These are phyloP conservation scores for Nyctanthes arbortristis DNA, from an alignment of 257 asterid species.

Conservation along the genomic window DNA sequence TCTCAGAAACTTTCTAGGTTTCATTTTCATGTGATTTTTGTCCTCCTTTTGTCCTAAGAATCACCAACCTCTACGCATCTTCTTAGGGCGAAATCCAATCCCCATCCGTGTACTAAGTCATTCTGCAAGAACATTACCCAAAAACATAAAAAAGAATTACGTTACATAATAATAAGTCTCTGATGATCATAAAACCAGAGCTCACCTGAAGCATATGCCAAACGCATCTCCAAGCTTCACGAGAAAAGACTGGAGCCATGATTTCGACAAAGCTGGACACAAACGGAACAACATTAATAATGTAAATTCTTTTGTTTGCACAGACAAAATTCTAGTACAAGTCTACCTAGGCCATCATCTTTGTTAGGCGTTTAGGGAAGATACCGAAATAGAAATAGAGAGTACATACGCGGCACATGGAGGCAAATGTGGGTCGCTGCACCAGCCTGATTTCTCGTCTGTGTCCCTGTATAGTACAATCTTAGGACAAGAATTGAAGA, in stretches of 20 bases:
- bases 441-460: conserved; percentile 32
- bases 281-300: background rate
- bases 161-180: no score
- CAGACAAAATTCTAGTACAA: conserved; percentile 1
- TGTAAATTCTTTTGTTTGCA: background rate
- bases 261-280: conserved; percentile 46
- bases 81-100: conserved; percentile 95
- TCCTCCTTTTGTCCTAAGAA: no score
- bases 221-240: conserved; percentile 53
- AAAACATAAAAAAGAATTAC: no score
- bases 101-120: conserved; percentile 99
- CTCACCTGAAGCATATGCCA: conserved; percentile 58
- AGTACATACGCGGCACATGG: conserved; percentile 64
- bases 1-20: background rate
- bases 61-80: conserved; percentile 93
- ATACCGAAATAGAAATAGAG: background rate
- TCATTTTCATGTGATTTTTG: no score
- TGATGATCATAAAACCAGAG: no score
- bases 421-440: conserved; percentile 45
- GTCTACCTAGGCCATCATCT: no score
- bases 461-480: conserved; percentile 39
- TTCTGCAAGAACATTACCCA: conserved; percentile 79
- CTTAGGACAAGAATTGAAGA: background rate
- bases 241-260: conserved; percentile 63
- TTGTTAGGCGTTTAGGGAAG: background rate